Evolutionary conservation across 495 filamentous ascomycete species (phyloP), one percentile per base, ranked within the genome.

Genomic region (Aspergillus cavernicola): DNA sequence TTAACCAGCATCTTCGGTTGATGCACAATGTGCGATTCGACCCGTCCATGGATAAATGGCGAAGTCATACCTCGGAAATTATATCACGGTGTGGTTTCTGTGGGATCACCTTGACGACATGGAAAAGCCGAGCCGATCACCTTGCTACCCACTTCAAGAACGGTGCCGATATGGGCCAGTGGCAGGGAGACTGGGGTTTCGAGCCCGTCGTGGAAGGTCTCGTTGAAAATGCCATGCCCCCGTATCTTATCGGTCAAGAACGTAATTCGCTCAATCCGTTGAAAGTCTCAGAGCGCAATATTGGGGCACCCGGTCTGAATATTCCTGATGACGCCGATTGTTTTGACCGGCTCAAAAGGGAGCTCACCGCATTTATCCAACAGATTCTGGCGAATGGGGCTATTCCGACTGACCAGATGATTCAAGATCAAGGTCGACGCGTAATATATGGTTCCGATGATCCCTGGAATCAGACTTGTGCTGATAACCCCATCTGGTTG

Each of bases 181-280:
- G 86, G 86, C 83, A 85, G 71, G 86, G 86, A 59, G 85, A 86
- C 65, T 89, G 86, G 86, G 86, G 86, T 70, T 89, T 90, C 52
- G 86, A 90, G 46, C 75, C 75, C 5, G 75, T 77, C 31, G 80
- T 90, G 46, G 74, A 84, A 55, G 76, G 81, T 59, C 74, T 86
- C 61, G 82, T 89, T 53, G 85, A 88, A 64, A 88, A 87, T 62
- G 83, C 83, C 29, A 85, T 87, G 53, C 85, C 85, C 0, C 83
- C 84, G 13, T 86, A 74, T 50, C 61, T 79, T 35, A 79, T 76
- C 56, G 73, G 66, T 15, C 65, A 70, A 12, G 76, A 77, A 42
- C 63, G 66, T 51, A 54, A 58, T 7, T 64, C 64, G n/a, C 53
- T 65, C 15, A 55, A 76, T 48, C 74, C 73, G 19, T 77, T 63